Evolutionary conservation across 139 green algal genomes (phyloP), one percentile per base, ranked within the genome.

Genomic region (Nannochloris sp.): DNA sequence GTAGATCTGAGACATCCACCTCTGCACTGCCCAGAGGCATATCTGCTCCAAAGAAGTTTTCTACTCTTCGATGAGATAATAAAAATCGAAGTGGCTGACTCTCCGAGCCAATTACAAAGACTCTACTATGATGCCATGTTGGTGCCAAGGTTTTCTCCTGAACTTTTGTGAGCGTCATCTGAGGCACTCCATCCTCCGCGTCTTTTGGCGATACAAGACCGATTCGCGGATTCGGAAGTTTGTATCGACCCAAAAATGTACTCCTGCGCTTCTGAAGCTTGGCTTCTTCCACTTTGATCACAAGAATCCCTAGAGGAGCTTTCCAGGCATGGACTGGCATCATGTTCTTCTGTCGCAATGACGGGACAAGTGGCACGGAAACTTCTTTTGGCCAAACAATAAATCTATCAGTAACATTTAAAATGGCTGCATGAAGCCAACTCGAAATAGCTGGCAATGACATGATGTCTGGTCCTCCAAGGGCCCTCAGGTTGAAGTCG

Each of bases 391-490:
- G 62, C 45, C 46, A 68, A 3, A 73, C 28, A 50, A 66, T 59
- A 23, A 20, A 25, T 14, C 14, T 55, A 45, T 40, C 60, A 37
- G 60, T 31, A 9, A 74, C 49, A 28, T 49, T 66, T 3, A 60
- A 36, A 53, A 79, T 55, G 10, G 59, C 29, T 1, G 68, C 63
- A 56, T 50, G 61, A 40, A 79, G 33, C 62, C 69, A 79, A 31
- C 16, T 40, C n/a, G 67, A 60, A 14, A 79, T 59, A 8, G 68
- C 67, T 8, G 71, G 71, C 36, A 79, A 46, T 5, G 67, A 66
- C 61, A 76, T 72, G 5, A 79, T 29, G 55, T 79, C 71, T 17
- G 66, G 59, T 6, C 71, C 71, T 29, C 59, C 68, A 56, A 79
- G 43, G 36, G 66, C 40, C 44, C 71, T 63, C 16, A 79, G 31